Percentiles rank a stretch among this genome's conserved stretches.
Evolutionary conservation across 805 yeast species (phyloP).

Genomic region (Jamesozyma hellenica): DNA sequence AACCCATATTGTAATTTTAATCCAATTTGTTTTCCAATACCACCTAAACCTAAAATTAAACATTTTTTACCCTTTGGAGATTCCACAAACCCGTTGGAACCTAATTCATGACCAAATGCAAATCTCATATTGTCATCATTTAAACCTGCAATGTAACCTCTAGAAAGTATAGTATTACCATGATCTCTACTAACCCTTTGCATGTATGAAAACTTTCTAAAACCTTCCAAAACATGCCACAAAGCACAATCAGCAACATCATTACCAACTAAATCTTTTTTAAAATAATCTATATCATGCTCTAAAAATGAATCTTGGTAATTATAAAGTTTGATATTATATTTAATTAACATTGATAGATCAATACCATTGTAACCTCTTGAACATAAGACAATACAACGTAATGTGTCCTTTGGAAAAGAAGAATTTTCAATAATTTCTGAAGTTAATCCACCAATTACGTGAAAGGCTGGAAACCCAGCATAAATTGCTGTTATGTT

Average conservation of each 20-base stretch:
- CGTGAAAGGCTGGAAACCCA: constrained; percentile 47
- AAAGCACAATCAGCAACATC: constrained; percentile 59
- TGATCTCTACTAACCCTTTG: constrained; percentile 17
- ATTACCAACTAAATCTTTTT: constrained; percentile 39
- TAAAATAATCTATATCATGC: constrained; percentile 1
- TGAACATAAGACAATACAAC: constrained; percentile 43
- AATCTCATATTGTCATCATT: constrained; percentile 8
- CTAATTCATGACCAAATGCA: constrained; percentile 33
- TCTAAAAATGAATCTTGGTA: constrained; percentile 19
- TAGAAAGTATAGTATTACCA: constrained; percentile 34
- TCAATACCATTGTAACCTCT: constrained; percentile 50
- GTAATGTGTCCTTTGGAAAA: constrained; percentile 36
- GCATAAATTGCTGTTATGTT: constrained; percentile 42
- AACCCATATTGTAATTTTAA: constrained; percentile 36
- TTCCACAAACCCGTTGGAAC: constrained; percentile 28
- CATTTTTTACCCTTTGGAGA: constrained; percentile 44
- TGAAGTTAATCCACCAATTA: constrained; percentile 40
- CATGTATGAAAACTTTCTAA: constrained; percentile 39
- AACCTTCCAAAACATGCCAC: constrained; percentile 44
- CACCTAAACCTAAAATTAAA: constrained; percentile 52
- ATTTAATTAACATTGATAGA: constrained; percentile 30
- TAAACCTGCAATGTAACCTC: constrained; percentile 24
- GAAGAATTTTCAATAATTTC: constrained; percentile 31
- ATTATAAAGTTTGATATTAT: constrained; percentile 39
- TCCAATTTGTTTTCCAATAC: constrained; percentile 49